These are phyloP conservation scores for Pythium coloratum DNA, from an alignment of 352 stramenopile genomes.

Conservation along the genomic window DNA sequence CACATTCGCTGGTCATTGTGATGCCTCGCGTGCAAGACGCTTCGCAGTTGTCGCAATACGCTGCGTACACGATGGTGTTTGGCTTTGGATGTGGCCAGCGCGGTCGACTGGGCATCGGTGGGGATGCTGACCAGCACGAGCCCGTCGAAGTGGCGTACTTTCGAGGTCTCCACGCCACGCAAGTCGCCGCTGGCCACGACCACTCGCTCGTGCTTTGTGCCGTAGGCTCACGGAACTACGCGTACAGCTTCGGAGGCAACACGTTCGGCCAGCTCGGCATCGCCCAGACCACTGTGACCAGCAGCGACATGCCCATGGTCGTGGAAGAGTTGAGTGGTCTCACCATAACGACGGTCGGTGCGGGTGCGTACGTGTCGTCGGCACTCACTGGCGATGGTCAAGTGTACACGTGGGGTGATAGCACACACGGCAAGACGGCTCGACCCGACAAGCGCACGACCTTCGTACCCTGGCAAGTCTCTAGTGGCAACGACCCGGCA, in stretches of 20 bases:
- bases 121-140: slow-evolving; percentile 23
- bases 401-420: slow-evolving; percentile 72
- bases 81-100: slow-evolving; percentile 42
- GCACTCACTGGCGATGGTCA: slow-evolving; percentile 60
- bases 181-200: slow-evolving; percentile 52
- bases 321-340: slow-evolving; percentile 50
- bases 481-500: slow-evolving; percentile 12
- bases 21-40: slow-evolving; percentile 4
- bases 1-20: slow-evolving; percentile 49
- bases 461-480: slow-evolving; percentile 65
- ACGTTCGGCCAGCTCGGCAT: slow-evolving; percentile 61
- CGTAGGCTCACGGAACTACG: slow-evolving; percentile 37
- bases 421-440: slow-evolving; percentile 45
- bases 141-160: slow-evolving; percentile 64
- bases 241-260: slow-evolving; percentile 80
- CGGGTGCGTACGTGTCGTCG: slow-evolving; percentile 53
- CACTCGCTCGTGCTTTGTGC: slow-evolving; percentile 67
- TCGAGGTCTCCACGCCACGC: slow-evolving; percentile 43
- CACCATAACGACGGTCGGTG: slow-evolving; percentile 37
- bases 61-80: slow-evolving; percentile 45
- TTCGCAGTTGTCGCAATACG: background rate
- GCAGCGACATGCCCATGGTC: slow-evolving; percentile 58
- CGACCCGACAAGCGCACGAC: slow-evolving; percentile 43
- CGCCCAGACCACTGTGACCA: slow-evolving; percentile 27
- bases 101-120: slow-evolving; percentile 65